Evolutionary conservation across 331 rosid species (phyloP), one percentile per base, ranked within the genome.

Genomic region (Acacia concinna): DNA sequence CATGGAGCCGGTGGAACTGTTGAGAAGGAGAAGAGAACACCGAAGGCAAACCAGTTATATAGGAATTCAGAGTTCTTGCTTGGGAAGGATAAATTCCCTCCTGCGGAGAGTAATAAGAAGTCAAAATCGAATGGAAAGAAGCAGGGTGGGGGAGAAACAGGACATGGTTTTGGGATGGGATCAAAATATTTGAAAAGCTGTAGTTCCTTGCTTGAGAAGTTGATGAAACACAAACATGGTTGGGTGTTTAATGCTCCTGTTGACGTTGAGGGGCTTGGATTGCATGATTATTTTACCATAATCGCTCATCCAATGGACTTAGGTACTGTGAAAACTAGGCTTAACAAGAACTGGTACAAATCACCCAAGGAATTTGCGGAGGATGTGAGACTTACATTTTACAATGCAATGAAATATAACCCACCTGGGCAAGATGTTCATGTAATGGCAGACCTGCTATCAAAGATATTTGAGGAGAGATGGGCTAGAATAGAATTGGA

Each of bases 361-460:
- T 92, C 97, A 6, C 97, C 97, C 7, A 95, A 85, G 91, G 98
- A 95, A 86, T 95, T 92, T 81, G 98, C 98, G 1, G 98, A 95
- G 93, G 98, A 95, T 80, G 98, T 92, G 81, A 92, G 97, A 91
- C 96, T 95, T 87, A 88, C 98, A 28, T 95, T 95, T 86, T 76
- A 4, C 43, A 95, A 95, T 80, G 98, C 98, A 27, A 91, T 95
- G 98, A 88, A 89, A 5, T 95, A 95, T 81, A 95, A 95, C 81
- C 97, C 98, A 11, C 67, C 86, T 46, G 98, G 97, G 57, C 97
- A 95, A 79, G 98, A 95, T 30, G 98, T 91, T 78, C 88, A 95
- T 90, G 20, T 93, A 80, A 95, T 95, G 98, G 97, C 98, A 0
- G 97, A 91, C 84, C 90, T 84, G 88, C 84, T 95, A 28, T 82